A percentile compares a stretch with the other conserved stretches of the same genome.
Conservation (phyloP, 768 basidiomycete genomes). For the Mrakia gelida region DNA sequence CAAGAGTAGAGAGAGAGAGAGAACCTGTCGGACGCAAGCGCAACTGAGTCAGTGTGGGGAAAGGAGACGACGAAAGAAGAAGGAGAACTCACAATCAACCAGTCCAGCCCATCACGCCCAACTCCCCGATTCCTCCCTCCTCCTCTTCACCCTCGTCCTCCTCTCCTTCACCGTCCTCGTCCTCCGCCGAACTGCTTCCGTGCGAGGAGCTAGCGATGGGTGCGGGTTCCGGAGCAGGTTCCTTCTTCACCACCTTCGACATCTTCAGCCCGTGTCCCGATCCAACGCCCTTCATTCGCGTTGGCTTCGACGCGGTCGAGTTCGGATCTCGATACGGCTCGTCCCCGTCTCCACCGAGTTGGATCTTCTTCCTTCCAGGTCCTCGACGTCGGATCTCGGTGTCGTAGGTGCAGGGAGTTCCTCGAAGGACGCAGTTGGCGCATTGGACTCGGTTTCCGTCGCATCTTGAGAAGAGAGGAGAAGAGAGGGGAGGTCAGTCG, state of each 20-base stretch:
- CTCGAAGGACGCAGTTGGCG: constrained; percentile 42
- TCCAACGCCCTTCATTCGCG: constrained; percentile 10
- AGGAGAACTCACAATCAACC: too few species aligned
- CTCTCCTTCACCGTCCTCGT: too few species aligned
- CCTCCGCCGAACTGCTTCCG: too few species aligned
- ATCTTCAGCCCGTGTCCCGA: background rate
- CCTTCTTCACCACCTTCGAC: background rate
- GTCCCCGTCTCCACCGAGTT: constrained; percentile 34
- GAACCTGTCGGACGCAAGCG: too few species aligned
- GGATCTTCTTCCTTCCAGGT: constrained; percentile 46
- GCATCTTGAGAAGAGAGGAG: constrained; percentile 36
- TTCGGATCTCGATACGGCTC: background rate
- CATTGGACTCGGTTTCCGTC: constrained; percentile 43
- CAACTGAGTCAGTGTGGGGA: too few species aligned
- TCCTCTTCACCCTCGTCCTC: background rate
- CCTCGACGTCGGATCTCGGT: constrained; percentile 44
- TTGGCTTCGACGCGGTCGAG: constrained; percentile 8
- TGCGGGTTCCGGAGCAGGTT: background rate
- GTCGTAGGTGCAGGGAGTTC: constrained; percentile 43
- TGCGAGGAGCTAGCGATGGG: too few species aligned
- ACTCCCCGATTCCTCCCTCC: too few species aligned
- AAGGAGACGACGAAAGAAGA: too few species aligned
- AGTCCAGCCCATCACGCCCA: too few species aligned
- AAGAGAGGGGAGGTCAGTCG: background rate
- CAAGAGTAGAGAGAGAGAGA: too few species aligned